Percentiles rank a stretch among this genome's conserved stretches.
phyloP scores from a whole-genome alignment of 148 eudicot genomes.

The Heliamphora exappendiculata region DNA sequence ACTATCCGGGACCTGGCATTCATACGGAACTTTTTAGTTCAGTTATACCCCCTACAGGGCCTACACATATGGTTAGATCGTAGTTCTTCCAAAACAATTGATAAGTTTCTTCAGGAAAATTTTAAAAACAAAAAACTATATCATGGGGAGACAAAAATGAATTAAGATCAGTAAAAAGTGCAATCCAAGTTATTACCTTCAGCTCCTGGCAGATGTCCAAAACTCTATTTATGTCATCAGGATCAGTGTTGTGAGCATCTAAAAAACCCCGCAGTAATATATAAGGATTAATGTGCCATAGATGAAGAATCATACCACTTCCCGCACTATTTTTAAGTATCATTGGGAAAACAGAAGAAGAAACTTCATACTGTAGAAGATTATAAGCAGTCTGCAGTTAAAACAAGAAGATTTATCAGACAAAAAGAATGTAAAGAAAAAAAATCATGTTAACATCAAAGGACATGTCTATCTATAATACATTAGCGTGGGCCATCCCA shows the following conservation, averaged over 20 bases:
- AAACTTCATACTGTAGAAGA: conserved; percentile 68
- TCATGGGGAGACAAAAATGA: background rate
- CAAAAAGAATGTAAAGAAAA: background rate
- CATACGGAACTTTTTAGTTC: background rate
- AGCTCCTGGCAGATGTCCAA: conserved; percentile 76
- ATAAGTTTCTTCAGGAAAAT: background rate
- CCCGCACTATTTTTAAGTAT: conserved; percentile 42
- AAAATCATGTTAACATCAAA: background rate
- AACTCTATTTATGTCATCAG: conserved; percentile 40
- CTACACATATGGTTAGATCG: background rate
- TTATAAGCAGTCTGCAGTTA: conserved; percentile 71
- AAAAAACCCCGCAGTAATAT: conserved; percentile 59
- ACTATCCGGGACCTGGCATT: background rate
- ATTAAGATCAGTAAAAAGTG: background rate
- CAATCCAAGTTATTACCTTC: conserved; percentile 40
- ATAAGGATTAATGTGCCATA: conserved; percentile 66
- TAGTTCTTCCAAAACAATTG: background rate
- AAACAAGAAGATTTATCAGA: conserved; percentile 12
- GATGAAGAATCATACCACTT: conserved; percentile 42
- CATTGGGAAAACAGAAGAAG: conserved; percentile 49
- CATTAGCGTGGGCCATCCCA: conserved; percentile 85
- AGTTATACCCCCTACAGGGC: background rate
- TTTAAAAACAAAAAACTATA: background rate
- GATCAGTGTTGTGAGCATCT: conserved; percentile 43
- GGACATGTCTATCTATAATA: conserved; percentile 21